Evolutionary conservation across 192 early-diverging fungal genomes (phyloP).

Genomic region (Chytriomyces hyalinus): DNA sequence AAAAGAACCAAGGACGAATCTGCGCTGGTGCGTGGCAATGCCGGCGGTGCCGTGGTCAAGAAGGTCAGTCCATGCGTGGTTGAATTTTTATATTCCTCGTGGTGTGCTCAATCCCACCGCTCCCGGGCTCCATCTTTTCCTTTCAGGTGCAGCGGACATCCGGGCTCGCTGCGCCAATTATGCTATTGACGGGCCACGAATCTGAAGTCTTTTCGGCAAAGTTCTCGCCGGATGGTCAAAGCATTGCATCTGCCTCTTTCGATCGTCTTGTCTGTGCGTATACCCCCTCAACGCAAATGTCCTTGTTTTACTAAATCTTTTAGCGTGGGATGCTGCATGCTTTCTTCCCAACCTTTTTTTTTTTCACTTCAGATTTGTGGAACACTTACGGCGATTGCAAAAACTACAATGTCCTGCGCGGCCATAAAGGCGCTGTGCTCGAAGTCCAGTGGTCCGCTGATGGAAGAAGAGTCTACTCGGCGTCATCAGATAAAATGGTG

Average conservation of each 20-base stretch:
- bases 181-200: slow-evolving; percentile 83
- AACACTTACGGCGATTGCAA: slow-evolving; percentile 87
- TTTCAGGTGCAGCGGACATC: slow-evolving; percentile 69
- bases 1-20: background rate
- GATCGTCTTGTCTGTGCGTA: slow-evolving; percentile 83
- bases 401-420: slow-evolving; percentile 88
- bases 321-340: background rate
- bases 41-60: slow-evolving; percentile 17
- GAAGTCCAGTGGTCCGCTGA: slow-evolving; percentile 92
- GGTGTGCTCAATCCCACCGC: background rate
- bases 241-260: slow-evolving; percentile 80
- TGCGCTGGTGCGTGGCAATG: background rate
- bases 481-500: slow-evolving; percentile 75
- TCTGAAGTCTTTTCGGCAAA: slow-evolving; percentile 82
- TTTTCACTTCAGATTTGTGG: slow-evolving; percentile 70
- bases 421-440: slow-evolving; percentile 82
- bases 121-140: background rate
- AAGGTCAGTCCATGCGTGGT: slow-evolving; percentile 1
- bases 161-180: slow-evolving; percentile 80
- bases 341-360: slow-evolving; percentile 58
- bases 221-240: slow-evolving; percentile 85
- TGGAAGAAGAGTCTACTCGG: slow-evolving; percentile 76
- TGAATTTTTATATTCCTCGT: background rate
- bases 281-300: background rate
- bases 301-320: background rate